Percentiles rank a stretch among this genome's conserved stretches.
Evolutionary conservation across 106 monocot species (phyloP).

Genomic region (Dendrobium catenatum): DNA sequence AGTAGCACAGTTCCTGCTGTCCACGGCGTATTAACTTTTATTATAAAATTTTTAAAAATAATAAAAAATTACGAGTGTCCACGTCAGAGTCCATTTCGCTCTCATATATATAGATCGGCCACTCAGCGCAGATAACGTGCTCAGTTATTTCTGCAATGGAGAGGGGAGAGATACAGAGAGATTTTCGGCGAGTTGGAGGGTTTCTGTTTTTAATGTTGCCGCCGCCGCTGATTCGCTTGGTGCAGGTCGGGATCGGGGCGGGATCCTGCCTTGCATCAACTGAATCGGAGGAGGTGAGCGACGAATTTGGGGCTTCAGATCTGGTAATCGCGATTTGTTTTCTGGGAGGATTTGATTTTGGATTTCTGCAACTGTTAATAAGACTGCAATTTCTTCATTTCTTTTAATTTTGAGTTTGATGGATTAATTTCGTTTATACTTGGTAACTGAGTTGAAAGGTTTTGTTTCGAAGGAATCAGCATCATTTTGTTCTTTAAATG

Average conservation of each 20-base stretch:
- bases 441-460: not conserved
- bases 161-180: no score
- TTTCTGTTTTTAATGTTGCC: slow-evolving; percentile 1
- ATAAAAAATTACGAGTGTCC: no score
- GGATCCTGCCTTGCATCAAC: slow-evolving; percentile 85
- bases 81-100: no score
- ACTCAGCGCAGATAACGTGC: no score
- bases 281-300: slow-evolving; percentile 62
- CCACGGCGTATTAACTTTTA: no score
- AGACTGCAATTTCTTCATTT: not conserved
- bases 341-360: not conserved
- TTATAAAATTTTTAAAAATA: no score
- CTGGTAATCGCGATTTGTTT: not conserved
- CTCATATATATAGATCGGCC: no score
- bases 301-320: not conserved
- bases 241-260: slow-evolving; percentile 71
- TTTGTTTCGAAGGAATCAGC: not conserved
- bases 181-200: no score
- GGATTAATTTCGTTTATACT: not conserved
- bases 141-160: no score
- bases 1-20: no score
- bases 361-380: not conserved
- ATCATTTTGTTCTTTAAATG: not conserved
- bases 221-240: slow-evolving; percentile 80
- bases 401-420: not conserved